Conservation (phyloP, 1,284 basidiomycete species). For the Ganoderma resinaceum region DNA sequence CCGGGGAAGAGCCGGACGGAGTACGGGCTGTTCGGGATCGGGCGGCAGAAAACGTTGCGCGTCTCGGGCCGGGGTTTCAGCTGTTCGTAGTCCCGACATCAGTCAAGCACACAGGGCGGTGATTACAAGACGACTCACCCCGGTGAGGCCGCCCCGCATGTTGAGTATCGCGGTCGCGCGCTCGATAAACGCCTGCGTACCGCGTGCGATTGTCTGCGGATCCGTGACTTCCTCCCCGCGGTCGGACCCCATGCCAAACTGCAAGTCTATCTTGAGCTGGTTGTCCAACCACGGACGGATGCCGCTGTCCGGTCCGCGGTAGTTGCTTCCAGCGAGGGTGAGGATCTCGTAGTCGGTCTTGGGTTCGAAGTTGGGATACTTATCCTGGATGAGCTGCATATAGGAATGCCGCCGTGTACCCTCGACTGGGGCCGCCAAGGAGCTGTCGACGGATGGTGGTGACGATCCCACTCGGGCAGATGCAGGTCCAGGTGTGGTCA, state of each 20-base stretch:
- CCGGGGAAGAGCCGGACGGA: slow-evolving; percentile 4
- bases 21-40: not conserved
- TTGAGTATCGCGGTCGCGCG: not conserved
- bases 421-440: not conserved
- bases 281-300: slow-evolving; percentile 1
- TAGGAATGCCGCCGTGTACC: not conserved
- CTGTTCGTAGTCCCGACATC: not conserved
- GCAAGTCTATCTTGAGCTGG: not conserved
- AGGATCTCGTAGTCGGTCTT: not conserved
- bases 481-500: not conserved
- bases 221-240: not conserved
- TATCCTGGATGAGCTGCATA: not conserved
- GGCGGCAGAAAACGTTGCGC: not conserved
- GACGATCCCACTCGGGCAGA: not conserved
- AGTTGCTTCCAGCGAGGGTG: not conserved
- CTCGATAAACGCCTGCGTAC: not conserved
- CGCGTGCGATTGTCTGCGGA: not conserved
- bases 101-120: not conserved
- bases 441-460: not conserved
- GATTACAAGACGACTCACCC: not conserved
- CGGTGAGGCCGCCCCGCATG: not conserved
- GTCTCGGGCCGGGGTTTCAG: not conserved
- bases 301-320: not conserved
- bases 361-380: not conserved
- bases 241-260: not conserved